A percentile compares a stretch with the other conserved stretches of the same genome.
phyloP scores from a whole-genome alignment of 805 yeast species.

The Pichia sporocuriosa region DNA sequence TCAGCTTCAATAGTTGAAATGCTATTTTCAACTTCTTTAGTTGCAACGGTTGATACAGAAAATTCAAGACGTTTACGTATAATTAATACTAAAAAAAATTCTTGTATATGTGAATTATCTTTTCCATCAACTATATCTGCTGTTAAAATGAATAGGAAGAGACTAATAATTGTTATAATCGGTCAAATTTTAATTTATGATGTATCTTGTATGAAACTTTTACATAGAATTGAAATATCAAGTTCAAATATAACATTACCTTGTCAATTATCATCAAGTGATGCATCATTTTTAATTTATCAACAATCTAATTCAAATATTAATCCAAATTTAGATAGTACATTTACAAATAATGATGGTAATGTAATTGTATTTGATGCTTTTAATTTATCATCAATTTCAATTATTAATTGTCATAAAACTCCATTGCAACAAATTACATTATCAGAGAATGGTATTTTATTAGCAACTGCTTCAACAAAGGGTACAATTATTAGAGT shows the following conservation, averaged over 20 bases:
- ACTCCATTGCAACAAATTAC: conserved; percentile 62
- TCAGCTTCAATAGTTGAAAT: conserved; percentile 74
- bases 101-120: conserved; percentile 78
- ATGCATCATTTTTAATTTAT: conserved; percentile 46
- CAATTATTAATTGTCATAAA: conserved; percentile 82
- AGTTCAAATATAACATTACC: conserved; percentile 14
- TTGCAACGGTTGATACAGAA: conserved; percentile 61
- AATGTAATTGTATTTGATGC: conserved; percentile 79
- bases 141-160: conserved; percentile 72
- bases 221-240: conserved; percentile 57
- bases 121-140: conserved; percentile 72
- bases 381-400: conserved; percentile 62
- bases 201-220: conserved; percentile 77
- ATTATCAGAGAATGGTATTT: conserved; percentile 66
- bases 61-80: conserved; percentile 69
- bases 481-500: conserved; percentile 88
- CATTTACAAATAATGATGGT: conserved; percentile 34
- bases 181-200: conserved; percentile 87
- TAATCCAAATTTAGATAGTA: not conserved
- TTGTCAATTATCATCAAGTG: conserved; percentile 33
- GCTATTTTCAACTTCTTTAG: conserved; percentile 81
- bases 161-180: conserved; percentile 68
- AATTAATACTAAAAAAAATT: conserved; percentile 71
- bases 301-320: conserved; percentile 37
- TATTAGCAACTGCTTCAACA: conserved; percentile 82